A percentile compares a stretch with the other conserved stretches of the same genome.
Conservation (phyloP, 805 yeast species). For the Teunomyces pallodes region DNA sequence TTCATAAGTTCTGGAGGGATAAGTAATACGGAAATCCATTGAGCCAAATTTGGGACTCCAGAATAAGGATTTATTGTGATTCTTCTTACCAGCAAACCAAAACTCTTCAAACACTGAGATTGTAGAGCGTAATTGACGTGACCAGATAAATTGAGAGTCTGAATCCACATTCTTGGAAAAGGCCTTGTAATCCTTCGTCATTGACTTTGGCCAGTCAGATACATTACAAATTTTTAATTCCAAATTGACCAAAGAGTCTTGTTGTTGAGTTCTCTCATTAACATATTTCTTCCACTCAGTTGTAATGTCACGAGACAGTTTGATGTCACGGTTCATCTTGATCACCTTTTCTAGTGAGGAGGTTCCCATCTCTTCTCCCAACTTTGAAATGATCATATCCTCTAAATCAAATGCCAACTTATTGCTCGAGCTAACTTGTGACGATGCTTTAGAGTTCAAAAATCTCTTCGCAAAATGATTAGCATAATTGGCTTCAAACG, state of each 20-base stretch:
- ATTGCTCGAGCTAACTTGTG: constrained; percentile 24
- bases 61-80: constrained; percentile 39
- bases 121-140: constrained; percentile 34
- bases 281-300: constrained; percentile 34
- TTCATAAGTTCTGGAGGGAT: constrained; percentile 69
- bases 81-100: constrained; percentile 39
- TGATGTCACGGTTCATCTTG: constrained; percentile 83
- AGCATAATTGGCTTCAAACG: constrained; percentile 81
- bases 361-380: constrained; percentile 76
- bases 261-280: constrained; percentile 7
- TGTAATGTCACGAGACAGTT: constrained; percentile 40
- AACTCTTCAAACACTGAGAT: constrained; percentile 39
- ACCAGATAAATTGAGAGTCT: constrained; percentile 36
- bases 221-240: constrained; percentile 44
- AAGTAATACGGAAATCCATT: constrained; percentile 72
- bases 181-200: constrained; percentile 42
- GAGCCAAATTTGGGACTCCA: constrained; percentile 89
- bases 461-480: constrained; percentile 83
- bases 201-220: constrained; percentile 45
- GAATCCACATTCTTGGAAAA: constrained; percentile 20
- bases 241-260: constrained; percentile 23
- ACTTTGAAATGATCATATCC: constrained; percentile 59
- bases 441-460: constrained; percentile 32
- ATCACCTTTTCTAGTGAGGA: constrained; percentile 76
- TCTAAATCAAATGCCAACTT: constrained; percentile 60